phyloP scores from a whole-genome alignment of 352 stramenopile species.

The Pythium folliculosum region DNA sequence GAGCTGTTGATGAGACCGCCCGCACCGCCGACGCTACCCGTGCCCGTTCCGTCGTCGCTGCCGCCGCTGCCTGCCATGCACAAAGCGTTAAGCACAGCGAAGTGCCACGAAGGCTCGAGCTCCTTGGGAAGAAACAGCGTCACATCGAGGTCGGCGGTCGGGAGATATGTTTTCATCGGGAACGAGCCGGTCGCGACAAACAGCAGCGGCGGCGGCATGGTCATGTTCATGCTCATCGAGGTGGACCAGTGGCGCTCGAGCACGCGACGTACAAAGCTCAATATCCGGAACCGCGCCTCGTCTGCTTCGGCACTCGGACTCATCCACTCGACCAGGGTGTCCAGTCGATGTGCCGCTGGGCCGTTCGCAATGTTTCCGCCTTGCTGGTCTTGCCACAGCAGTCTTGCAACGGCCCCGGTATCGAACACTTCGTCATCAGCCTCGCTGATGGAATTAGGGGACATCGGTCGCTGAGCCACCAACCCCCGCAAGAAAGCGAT shows the following conservation, averaged over 20 bases:
- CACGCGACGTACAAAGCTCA: conserved; percentile 67
- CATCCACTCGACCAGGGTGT: conserved; percentile 67
- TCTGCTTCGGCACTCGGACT: conserved; percentile 64
- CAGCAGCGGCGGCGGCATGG: conserved; percentile 46
- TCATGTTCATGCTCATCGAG: conserved; percentile 13
- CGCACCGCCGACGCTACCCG: not conserved
- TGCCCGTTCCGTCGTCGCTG: conserved; percentile 20
- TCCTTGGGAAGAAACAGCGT: conserved; percentile 80
- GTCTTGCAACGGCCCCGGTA: conserved; percentile 6
- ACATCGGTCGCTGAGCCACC: conserved; percentile 26
- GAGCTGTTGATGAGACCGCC: conserved; percentile 27
- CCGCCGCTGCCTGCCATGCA: conserved; percentile 59
- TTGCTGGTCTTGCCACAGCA: not conserved
- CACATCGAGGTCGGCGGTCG: conserved; percentile 84
- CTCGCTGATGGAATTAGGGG: not conserved
- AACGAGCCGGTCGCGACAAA: conserved; percentile 85
- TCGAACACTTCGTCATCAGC: not conserved
- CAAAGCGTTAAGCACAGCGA: conserved; percentile 80
- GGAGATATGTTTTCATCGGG: conserved; percentile 90
- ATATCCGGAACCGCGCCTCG: conserved; percentile 57
- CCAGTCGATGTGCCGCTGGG: conserved; percentile 32
- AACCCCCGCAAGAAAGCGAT: conserved; percentile 51
- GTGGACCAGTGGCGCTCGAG: conserved; percentile 45
- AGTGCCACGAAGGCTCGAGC: conserved; percentile 86
- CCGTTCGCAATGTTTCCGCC: not conserved